Percentiles rank a stretch among this genome's conserved stretches.
These are phyloP conservation scores for Tetrahymena elliotti DNA, from an alignment of 73 alveolate species.

Conservation along the genomic window DNA sequence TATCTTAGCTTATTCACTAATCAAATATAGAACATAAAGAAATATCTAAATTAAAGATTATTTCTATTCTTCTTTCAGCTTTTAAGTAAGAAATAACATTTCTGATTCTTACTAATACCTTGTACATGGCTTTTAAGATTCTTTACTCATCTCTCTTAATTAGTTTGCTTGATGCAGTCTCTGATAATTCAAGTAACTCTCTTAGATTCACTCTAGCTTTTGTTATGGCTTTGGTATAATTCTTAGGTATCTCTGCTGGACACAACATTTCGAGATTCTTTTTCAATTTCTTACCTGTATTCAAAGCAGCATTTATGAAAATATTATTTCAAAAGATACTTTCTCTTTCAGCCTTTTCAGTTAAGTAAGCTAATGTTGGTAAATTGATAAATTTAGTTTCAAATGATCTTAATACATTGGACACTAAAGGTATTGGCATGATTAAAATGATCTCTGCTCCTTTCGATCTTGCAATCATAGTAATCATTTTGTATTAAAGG, in stretches of 20 bases:
- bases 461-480: background rate
- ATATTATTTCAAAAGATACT: background rate
- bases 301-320: background rate
- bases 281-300: background rate
- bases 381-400: conserved; percentile 29
- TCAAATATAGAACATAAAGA: background rate
- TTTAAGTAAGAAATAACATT: background rate
- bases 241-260: background rate
- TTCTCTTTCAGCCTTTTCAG: background rate
- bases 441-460: conserved; percentile 1
- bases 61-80: background rate
- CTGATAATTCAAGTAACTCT: background rate
- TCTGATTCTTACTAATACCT: background rate
- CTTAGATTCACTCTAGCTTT: background rate
- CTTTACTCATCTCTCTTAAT: background rate
- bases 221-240: background rate
- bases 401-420: conserved; percentile 11
- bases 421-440: background rate
- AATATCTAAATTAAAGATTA: background rate
- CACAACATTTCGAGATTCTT: background rate
- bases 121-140: background rate
- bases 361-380: conserved; percentile 9
- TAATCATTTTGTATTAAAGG: conserved; percentile 6
- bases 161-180: background rate
- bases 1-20: background rate